Conservation (phyloP, 306 rosid genomes). For the Corylus heterophylla region DNA sequence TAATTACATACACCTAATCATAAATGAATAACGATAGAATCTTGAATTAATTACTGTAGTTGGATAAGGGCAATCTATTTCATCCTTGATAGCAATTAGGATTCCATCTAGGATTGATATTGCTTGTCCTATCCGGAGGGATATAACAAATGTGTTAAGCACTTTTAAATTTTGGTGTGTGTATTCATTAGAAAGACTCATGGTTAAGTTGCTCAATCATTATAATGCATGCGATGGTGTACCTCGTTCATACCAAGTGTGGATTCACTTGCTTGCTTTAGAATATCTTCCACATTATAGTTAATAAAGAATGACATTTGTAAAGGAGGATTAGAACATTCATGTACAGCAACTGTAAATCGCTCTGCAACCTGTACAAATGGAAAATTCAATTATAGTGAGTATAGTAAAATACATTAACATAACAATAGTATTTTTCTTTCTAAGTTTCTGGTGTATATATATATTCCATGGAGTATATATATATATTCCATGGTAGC, state of each 20-base stretch:
- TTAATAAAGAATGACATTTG: constrained; percentile 81
- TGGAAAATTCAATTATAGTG: background rate
- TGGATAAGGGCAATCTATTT: constrained; percentile 89
- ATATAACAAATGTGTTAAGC: no score
- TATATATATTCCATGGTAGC: no score
- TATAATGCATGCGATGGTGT: background rate
- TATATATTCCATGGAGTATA: no score
- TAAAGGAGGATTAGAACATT: constrained; percentile 53
- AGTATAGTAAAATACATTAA: background rate
- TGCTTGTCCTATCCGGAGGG: constrained; percentile 52
- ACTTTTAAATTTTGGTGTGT: no score
- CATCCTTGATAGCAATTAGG: constrained; percentile 87
- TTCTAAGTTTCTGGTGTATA: background rate
- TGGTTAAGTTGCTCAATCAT: background rate
- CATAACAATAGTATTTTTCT: background rate
- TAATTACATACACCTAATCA: background rate
- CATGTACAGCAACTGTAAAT: constrained; percentile 55
- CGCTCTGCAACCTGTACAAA: constrained; percentile 70
- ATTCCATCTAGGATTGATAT: constrained; percentile 81
- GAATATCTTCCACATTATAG: constrained; percentile 58
- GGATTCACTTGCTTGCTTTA: constrained; percentile 73
- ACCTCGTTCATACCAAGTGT: constrained; percentile 70
- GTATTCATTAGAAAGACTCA: background rate
- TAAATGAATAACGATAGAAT: constrained; percentile 9
- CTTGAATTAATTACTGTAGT: constrained; percentile 65